Percentiles rank a stretch among this genome's conserved stretches.
Conservation (phyloP, 1,284 basidiomycete species). For the Ganoderma resinaceum region DNA sequence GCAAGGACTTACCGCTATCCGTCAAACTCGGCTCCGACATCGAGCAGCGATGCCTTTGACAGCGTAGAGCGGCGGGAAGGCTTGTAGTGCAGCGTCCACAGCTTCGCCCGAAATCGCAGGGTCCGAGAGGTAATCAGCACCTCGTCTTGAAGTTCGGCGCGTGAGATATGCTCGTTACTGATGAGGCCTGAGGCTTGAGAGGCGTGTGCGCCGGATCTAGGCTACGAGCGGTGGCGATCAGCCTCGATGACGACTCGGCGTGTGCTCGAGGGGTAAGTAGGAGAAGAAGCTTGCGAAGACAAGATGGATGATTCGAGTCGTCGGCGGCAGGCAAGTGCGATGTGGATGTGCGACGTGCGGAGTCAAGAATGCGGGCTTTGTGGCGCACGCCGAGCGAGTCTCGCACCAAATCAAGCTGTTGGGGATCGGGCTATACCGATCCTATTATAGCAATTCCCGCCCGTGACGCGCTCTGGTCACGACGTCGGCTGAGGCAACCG, state of each 20-base stretch:
- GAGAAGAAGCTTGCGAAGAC: background rate
- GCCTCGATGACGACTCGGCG: conserved; percentile 13
- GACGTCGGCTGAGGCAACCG: background rate
- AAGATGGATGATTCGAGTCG: background rate
- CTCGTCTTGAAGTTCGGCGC: background rate
- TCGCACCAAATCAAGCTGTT: background rate
- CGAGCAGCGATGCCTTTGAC: background rate
- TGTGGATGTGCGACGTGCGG: background rate
- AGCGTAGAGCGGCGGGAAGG: background rate
- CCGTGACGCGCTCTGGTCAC: background rate
- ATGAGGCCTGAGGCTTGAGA: background rate
- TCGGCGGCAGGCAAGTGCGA: background rate
- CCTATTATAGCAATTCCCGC: conserved; percentile 8
- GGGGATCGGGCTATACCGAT: background rate
- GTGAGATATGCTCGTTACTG: background rate
- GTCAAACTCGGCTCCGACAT: background rate
- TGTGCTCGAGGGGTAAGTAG: background rate
- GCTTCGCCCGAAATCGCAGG: background rate
- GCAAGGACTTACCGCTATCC: background rate
- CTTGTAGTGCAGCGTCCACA: background rate
- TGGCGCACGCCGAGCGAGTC: conserved; percentile 6
- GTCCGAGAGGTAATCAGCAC: background rate
- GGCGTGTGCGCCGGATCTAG: background rate
- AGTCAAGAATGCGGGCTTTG: background rate
- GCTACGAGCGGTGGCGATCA: background rate